Evolutionary conservation across 345 rosid species (phyloP).

Genomic region (Eucalyptus guilfoylei): DNA sequence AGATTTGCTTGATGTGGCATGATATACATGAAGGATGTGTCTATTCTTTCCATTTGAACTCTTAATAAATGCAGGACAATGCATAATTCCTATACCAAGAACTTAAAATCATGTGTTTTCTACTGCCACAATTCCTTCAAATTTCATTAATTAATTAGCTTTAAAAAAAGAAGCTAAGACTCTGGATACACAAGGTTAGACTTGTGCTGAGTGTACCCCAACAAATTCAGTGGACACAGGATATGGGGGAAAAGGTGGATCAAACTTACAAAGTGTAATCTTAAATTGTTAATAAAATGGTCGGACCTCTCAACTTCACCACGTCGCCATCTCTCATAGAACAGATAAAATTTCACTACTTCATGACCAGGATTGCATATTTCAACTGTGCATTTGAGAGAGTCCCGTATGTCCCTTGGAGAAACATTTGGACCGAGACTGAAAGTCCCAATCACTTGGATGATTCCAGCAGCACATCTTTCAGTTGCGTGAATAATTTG

Average conservation of each 20-base stretch:
- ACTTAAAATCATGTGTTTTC: background rate
- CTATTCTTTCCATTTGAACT: background rate
- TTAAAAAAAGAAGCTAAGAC: background rate
- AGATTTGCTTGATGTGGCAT: background rate
- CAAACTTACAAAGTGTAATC: constrained; percentile 17
- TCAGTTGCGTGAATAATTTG: constrained; percentile 51
- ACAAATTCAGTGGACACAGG: background rate
- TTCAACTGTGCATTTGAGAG: constrained; percentile 9
- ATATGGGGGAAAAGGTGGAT: background rate
- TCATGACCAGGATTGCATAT: constrained; percentile 25
- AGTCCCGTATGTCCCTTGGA: constrained; percentile 49
- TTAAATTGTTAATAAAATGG: constrained; percentile 10
- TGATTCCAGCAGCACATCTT: constrained; percentile 79
- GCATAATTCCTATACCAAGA: background rate
- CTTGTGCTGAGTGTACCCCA: background rate
- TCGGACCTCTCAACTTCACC: constrained; percentile 46
- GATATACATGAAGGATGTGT: background rate
- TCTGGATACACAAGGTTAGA: background rate
- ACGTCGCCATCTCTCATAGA: constrained; percentile 53
- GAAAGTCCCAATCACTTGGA: constrained; percentile 67
- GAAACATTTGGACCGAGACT: constrained; percentile 54
- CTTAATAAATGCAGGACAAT: background rate
- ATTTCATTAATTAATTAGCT: background rate
- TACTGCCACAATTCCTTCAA: background rate
- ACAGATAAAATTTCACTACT: constrained; percentile 57